Base-by-base conservation (phyloP, 306 rosid genomes). In the Trifolium fragiferum region DNA sequence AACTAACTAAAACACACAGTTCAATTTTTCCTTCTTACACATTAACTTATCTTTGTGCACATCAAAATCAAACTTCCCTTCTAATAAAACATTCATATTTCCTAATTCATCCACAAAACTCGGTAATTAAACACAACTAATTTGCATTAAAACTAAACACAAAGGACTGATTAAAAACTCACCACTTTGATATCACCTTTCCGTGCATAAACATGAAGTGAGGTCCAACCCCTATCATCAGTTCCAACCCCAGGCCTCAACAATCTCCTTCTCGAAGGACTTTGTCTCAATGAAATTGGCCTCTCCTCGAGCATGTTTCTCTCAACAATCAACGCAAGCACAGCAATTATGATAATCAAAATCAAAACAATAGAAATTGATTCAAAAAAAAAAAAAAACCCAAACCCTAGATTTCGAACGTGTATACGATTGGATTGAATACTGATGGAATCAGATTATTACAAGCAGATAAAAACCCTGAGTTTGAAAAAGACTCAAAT, bases 221-320 rank as follows among this genome's bases (percentile, higher is more conserved):
- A 32, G 20, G 96, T 90, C 96, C 98, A 92, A 32, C 98, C 98
- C 38, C 98, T 82, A n/a, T 92, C 98, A 77, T 92, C 98, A 76
- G 82, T 88, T 47, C 78, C 89, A 6, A 61, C 68, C 6, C 84
- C 86, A 35, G 81, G 73, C 43, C 83, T 82, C 44, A 89, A 66
- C 40, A 87, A 81, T 38, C 93, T 90, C 80, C 87, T 86, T 38
- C 92, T 78, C 2, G 92, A 92, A 71, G 86, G 55, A 86, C 77
- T 87, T 44, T 81, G 88, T 75, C 83, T 58, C 37, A 74, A 32
- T 49, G 80, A 43, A 68, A 68, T 61, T 2, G 80, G 74, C 43
- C 62, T 74, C 65, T 78, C 92, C 74, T 72, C 79, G 25, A 81
- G 80, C 89, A 89, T 84, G 5, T 18, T 33, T 43, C 49, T 68